Conservation (phyloP, 2,329 filamentous ascomycete genomes). For the Ciborinia camelliae region DNA sequence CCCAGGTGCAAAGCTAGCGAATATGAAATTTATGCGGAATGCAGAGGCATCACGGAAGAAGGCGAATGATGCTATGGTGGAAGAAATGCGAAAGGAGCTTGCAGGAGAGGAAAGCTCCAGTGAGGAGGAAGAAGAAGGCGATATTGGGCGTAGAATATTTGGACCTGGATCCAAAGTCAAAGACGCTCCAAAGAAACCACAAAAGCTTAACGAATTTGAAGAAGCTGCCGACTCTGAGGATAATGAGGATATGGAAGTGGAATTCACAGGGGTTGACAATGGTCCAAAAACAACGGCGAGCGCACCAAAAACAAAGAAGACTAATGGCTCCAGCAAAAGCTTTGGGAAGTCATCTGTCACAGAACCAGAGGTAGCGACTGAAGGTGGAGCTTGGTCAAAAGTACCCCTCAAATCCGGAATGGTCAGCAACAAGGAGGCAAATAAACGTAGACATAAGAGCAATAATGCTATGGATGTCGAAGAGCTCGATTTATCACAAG, state of each 20-base stretch:
- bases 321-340: conserved; percentile 19
- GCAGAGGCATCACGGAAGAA: conserved; percentile 76
- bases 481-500: conserved; percentile 36
- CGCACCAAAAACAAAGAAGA: conserved; percentile 18
- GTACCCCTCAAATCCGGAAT: conserved; percentile 27
- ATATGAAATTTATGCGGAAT: conserved; percentile 92
- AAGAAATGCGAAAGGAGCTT: conserved; percentile 67
- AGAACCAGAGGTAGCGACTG: conserved; percentile 21
- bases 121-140: conserved; percentile 51
- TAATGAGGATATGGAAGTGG: conserved; percentile 38
- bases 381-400: conserved; percentile 39
- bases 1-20: conserved; percentile 65
- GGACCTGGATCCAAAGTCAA: conserved; percentile 50
- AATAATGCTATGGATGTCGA: conserved; percentile 36
- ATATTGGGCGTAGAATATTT: conserved; percentile 69
- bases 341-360: neutral
- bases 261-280: conserved; percentile 25
- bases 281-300: conserved; percentile 3
- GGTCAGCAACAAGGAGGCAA: conserved; percentile 33
- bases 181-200: conserved; percentile 36
- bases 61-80: conserved; percentile 74
- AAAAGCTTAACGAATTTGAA: conserved; percentile 53
- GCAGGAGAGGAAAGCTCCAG: conserved; percentile 58
- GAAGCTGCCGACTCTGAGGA: conserved; percentile 52
- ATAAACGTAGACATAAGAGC: conserved; percentile 35